These are phyloP conservation scores for Extremus antarcticus DNA, from an alignment of 495 filamentous ascomycete species.

Conservation along the genomic window DNA sequence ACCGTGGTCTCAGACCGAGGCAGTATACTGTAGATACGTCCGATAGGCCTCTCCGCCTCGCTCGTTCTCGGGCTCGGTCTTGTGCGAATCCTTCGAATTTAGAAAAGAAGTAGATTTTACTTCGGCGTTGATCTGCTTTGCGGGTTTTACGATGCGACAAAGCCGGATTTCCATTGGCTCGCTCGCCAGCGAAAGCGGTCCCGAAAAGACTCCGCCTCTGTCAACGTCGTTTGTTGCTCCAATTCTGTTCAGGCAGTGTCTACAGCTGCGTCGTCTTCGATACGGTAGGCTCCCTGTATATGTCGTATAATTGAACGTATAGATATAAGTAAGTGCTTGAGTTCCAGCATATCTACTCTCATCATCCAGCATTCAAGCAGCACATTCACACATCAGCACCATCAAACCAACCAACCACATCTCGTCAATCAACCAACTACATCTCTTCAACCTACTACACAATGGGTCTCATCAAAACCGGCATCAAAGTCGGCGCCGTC, in stretches of 20 bases:
- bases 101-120: too few species aligned
- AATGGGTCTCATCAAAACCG: constrained; percentile 3
- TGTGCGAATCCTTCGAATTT: not conserved
- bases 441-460: not conserved
- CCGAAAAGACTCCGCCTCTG: not conserved
- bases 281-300: not conserved
- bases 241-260: not conserved
- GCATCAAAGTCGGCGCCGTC: not conserved
- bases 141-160: too few species aligned
- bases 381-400: not conserved
- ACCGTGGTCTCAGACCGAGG: too few species aligned
- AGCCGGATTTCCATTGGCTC: not conserved
- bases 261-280: not conserved
- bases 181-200: not conserved
- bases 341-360: not conserved
- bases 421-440: not conserved
- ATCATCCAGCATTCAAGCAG: not conserved
- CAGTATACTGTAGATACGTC: too few species aligned
- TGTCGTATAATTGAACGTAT: not conserved
- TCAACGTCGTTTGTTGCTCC: not conserved
- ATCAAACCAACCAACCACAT: not conserved
- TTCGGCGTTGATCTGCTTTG: too few species aligned
- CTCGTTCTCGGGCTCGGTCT: not conserved
- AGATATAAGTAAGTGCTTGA: not conserved
- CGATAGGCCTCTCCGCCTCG: too few species aligned